Base-by-base conservation (phyloP, 805 yeast genomes). In the Wickerhamiella shivajii region DNA sequence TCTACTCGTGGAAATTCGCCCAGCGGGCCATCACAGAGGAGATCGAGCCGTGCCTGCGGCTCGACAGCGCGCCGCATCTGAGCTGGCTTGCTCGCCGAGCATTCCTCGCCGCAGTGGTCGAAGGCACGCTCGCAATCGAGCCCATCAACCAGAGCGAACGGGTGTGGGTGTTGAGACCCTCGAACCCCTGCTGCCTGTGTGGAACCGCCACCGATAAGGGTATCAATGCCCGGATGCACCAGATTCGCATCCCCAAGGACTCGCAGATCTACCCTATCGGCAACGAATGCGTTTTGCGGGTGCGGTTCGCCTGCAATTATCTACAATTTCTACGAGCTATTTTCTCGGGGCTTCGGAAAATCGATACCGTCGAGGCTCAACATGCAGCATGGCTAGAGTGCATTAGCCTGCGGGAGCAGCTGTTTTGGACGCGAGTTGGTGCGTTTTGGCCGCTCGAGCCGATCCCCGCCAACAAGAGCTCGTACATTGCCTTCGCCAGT, bases 141-240 rank as follows among this genome's bases (percentile, higher is more conserved):
- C 98, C 98, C 0, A 68, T 85, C 6, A 71, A 81, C 33, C 85
- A 87, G 0, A 66, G 77, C 25, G 84, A 85, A 47, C 92, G 79
- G 52, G 68, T 71, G 1, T 77, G 76, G 52, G 36, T 49, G 20
- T 32, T 31, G 9, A 40, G 51, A 17, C 67, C 78, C 15, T 63
- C 66, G 32, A 71, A 71, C 2, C 71, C 84, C 4, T 87, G 97
- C 56, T 64, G 84, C 4, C 61, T 87, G 27, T 87, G 97, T 59
- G 87, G 85, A 5, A 96, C 85, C 53, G 50, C 56, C 9, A 65
- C 93, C 39, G 66, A 67, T 47, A 81, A 74, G 46, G 64, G 70
- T 36, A 60, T 79, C 43, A 84, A 80, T 54, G 76, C 87, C 2
- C 67, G 97, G 41, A 56, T 81, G 42, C 79, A 84, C 51, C 66